Evolutionary conservation across 345 rosid genomes (phyloP).

Genomic region (Toxicodendron radicans): DNA sequence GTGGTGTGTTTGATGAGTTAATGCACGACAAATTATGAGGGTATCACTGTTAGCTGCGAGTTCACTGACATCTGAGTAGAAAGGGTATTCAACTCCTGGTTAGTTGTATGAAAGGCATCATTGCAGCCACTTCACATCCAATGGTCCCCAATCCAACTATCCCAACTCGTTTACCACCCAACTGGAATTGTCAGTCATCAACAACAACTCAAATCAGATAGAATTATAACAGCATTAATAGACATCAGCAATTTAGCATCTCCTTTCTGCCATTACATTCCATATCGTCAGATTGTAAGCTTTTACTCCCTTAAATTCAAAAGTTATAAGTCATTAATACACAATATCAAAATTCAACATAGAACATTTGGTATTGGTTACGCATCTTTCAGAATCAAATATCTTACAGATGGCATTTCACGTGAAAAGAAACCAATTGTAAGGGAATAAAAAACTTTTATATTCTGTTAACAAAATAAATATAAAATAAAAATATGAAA

Average conservation of each 20-base stretch:
- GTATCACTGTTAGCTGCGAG: slow-evolving; percentile 42
- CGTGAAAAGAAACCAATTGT: too few relatives aligned
- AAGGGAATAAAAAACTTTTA: too few relatives aligned
- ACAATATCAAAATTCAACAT: too few relatives aligned
- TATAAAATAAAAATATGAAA: neutral
- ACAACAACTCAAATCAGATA: neutral
- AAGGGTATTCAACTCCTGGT: slow-evolving; percentile 30
- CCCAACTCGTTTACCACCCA: slow-evolving; percentile 41
- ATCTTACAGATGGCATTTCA: too few relatives aligned
- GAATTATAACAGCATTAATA: neutral
- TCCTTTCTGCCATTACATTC: too few relatives aligned
- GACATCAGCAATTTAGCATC: neutral
- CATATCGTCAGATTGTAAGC: neutral
- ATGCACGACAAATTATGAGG: slow-evolving; percentile 43
- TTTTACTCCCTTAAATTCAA: neutral
- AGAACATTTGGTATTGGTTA: too few relatives aligned
- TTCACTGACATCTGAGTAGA: slow-evolving; percentile 31
- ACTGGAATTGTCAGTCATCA: slow-evolving; percentile 21
- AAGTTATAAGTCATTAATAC: too few relatives aligned
- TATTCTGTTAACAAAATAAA: too few relatives aligned
- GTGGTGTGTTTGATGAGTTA: slow-evolving; percentile 50
- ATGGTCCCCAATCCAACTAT: slow-evolving; percentile 54
- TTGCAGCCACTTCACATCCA: slow-evolving; percentile 42
- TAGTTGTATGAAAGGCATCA: slow-evolving; percentile 45
- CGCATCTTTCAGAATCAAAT: too few relatives aligned